phyloP scores from a whole-genome alignment of 2,329 filamentous ascomycete species.

The Celoporthe dispersa region DNA sequence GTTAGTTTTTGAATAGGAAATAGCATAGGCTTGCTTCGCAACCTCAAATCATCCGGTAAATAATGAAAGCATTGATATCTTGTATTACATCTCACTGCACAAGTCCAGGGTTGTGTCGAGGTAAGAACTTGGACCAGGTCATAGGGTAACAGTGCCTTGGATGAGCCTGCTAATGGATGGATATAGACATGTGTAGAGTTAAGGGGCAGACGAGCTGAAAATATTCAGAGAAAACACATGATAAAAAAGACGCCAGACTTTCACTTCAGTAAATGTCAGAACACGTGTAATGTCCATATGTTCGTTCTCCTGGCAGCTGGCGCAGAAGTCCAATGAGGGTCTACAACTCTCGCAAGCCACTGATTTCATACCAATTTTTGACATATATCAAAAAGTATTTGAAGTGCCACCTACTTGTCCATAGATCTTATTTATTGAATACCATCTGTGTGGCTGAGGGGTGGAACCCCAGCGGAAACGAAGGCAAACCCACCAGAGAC shows the following conservation, averaged over 20 bases:
- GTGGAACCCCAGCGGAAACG: no score
- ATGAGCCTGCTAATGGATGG: neutral
- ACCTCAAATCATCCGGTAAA: neutral
- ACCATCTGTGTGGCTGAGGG: no score
- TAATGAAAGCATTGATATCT: neutral
- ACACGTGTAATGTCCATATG: no score
- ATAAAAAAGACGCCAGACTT: no score
- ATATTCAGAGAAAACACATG: neutral
- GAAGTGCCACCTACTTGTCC: no score
- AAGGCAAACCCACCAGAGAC: no score
- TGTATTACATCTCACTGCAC: no score
- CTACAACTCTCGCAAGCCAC: neutral
- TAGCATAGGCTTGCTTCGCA: neutral
- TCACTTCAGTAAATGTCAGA: no score
- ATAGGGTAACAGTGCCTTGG: neutral
- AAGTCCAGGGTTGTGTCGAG: neutral
- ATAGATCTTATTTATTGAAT: no score
- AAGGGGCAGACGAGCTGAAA: neutral
- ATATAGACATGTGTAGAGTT: neutral
- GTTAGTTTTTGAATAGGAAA: no score
- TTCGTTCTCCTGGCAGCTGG: neutral
- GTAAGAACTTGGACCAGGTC: neutral
- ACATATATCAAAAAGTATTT: no score
- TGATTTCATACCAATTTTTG: no score
- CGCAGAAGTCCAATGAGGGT: neutral